Conservation (phyloP, 176 grass and related monocot genomes). For the Tillandsia leiboldiana region DNA sequence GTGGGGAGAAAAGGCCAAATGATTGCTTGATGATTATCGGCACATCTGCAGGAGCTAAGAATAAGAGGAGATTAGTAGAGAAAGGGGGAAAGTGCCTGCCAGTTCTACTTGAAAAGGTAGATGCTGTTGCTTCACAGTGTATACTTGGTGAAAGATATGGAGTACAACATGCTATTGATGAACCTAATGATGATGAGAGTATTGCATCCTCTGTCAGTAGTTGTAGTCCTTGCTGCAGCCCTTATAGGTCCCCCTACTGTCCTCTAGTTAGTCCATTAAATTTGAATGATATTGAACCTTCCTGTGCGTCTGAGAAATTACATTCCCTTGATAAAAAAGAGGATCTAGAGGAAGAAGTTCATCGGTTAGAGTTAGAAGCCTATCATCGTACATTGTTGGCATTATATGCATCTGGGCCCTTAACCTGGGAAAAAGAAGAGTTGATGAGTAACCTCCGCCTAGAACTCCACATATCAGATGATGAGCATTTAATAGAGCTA, state of each 20-base stretch:
- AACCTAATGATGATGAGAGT: conserved; percentile 20
- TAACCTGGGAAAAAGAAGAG: conserved; percentile 59
- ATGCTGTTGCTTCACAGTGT: conserved; percentile 1
- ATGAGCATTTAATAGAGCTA: conserved; percentile 54
- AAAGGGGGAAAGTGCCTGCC: conserved; percentile 5
- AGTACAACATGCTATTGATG: neutral
- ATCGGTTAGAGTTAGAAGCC: conserved; percentile 42
- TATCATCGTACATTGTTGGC: conserved; percentile 41
- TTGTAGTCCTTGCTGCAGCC: conserved; percentile 29
- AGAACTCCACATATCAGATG: conserved; percentile 49
- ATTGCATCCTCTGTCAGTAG: conserved; percentile 32
- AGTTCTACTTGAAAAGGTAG: conserved; percentile 9
- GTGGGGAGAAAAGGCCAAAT: conserved; percentile 12
- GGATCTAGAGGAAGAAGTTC: conserved; percentile 19
- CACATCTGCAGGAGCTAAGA: neutral
- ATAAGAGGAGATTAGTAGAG: conserved; percentile 11
- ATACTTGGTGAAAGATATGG: conserved; percentile 13
- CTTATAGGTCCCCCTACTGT: conserved; percentile 16
- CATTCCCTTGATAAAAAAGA: conserved; percentile 10
- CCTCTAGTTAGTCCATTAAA: conserved; percentile 5
- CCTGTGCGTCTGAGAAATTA: conserved; percentile 19
- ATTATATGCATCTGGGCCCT: conserved; percentile 40
- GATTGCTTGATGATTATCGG: neutral
- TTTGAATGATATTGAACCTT: conserved; percentile 20
- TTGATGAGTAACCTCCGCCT: conserved; percentile 50